These are phyloP conservation scores for Pachysolen tannophilus DNA, from an alignment of 805 yeast species.

Conservation along the genomic window DNA sequence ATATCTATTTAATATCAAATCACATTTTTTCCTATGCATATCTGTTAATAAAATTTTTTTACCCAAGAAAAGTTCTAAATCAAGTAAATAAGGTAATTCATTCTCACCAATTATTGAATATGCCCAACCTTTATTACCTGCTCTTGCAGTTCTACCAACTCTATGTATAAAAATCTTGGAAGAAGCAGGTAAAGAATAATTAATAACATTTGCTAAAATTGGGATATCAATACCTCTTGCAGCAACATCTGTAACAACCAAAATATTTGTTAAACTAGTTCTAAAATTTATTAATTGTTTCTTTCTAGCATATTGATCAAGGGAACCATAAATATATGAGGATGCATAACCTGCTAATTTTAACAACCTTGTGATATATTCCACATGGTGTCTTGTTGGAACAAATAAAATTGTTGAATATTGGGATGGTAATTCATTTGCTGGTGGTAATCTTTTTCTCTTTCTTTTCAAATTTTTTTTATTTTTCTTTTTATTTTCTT, in stretches of 20 bases:
- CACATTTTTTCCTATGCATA: conserved; percentile 58
- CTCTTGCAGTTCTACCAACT: conserved; percentile 99
- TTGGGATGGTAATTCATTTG: conserved; percentile 77
- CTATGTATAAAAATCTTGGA: conserved; percentile 94
- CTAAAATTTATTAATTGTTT: conserved; percentile 82
- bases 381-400: conserved; percentile 97
- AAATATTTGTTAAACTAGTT: conserved; percentile 71
- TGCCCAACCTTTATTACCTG: conserved; percentile 98
- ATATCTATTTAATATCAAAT: conserved; percentile 40
- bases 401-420: conserved; percentile 88
- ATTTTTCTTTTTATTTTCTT: conserved; percentile 19
- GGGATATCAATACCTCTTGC: conserved; percentile 99
- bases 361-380: conserved; percentile 67
- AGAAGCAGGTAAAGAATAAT: conserved; percentile 83
- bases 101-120: conserved; percentile 78
- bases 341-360: conserved; percentile 71
- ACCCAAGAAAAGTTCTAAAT: conserved; percentile 84
- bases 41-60: conserved; percentile 65
- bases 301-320: conserved; percentile 92
- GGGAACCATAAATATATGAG: conserved; percentile 90
- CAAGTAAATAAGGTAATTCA: conserved; percentile 86
- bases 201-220: conserved; percentile 87
- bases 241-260: conserved; percentile 97
- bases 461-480: conserved; percentile 31
- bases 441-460: conserved; percentile 61